These are phyloP conservation scores for Saccharomycopsis fermentans DNA, from an alignment of 805 yeast genomes.

Conservation along the genomic window DNA sequence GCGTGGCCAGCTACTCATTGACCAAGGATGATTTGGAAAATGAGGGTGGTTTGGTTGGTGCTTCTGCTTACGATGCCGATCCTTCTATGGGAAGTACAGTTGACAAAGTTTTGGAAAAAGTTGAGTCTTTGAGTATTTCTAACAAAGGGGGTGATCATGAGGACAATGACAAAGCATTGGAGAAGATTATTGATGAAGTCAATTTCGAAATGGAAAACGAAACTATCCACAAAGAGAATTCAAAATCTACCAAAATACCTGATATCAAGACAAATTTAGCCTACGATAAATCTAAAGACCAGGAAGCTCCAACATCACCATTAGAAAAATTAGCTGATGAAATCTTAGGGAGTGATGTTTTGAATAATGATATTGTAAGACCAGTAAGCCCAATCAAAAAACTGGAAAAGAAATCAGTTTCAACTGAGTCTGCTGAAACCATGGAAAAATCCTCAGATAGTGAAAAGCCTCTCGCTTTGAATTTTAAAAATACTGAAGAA, in stretches of 20 bases:
- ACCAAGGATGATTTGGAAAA: conserved; percentile 34
- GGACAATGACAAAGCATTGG: conserved; percentile 6
- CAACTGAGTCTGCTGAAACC: background rate
- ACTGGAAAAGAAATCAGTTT: background rate
- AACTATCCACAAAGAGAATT: background rate
- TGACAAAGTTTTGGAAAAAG: conserved; percentile 15
- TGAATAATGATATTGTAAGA: background rate
- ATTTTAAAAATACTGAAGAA: background rate
- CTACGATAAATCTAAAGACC: background rate
- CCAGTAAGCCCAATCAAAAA: background rate
- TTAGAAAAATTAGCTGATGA: conserved; percentile 11
- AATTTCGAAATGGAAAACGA: conserved; percentile 4
- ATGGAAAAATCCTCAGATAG: background rate
- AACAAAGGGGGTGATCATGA: conserved; percentile 11
- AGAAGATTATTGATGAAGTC: conserved; percentile 7
- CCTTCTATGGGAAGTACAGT: conserved; percentile 16
- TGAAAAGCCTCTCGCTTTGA: background rate
- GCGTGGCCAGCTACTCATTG: conserved; percentile 9
- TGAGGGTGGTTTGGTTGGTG: conserved; percentile 51
- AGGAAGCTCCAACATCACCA: conserved; percentile 11
- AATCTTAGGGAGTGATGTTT: conserved; percentile 1
- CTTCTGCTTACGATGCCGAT: conserved; percentile 23
- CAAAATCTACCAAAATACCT: background rate
- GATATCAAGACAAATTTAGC: conserved; percentile 2
- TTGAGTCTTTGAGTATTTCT: conserved; percentile 10